Conservation (phyloP, 306 rosid species). For the Vigna unguiculata region DNA sequence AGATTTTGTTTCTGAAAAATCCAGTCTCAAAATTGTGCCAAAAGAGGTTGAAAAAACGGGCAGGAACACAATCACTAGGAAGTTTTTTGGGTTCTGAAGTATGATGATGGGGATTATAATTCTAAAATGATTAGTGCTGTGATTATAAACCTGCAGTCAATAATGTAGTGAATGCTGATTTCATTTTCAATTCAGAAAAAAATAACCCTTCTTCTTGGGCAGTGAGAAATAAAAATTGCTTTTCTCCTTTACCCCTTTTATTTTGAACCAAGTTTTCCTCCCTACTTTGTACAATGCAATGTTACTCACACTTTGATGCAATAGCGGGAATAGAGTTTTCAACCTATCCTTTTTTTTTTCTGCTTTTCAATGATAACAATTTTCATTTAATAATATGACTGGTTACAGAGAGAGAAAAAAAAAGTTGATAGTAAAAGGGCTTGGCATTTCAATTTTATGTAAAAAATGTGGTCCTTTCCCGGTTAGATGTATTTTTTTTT, state of each 20-base stretch:
- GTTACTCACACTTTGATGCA: conserved; percentile 66
- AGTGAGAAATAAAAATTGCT: conserved; percentile 49
- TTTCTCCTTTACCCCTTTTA: conserved; percentile 43
- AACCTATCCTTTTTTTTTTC: neutral
- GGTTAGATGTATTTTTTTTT: no score
- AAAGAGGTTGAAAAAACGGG: conserved; percentile 22
- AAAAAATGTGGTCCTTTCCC: neutral
- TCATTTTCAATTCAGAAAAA: conserved; percentile 46
- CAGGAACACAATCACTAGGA: conserved; percentile 29
- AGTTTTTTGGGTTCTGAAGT: conserved; percentile 43
- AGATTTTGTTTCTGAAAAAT: conserved; percentile 62
- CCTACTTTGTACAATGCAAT: conserved; percentile 44
- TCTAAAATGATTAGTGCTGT: conserved; percentile 81
- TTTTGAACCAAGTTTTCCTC: conserved; percentile 34
- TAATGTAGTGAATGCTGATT: conserved; percentile 16
- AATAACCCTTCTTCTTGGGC: conserved; percentile 52
- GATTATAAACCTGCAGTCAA: conserved; percentile 59
- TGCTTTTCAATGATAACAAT: conserved; percentile 8
- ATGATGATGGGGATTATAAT: conserved; percentile 88
- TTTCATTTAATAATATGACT: neutral
- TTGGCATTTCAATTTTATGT: conserved; percentile 2
- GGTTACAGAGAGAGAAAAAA: neutral
- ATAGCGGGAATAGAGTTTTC: conserved; percentile 33
- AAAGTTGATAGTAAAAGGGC: no score
- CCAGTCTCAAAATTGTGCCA: conserved; percentile 5